Evolutionary conservation across 2,329 filamentous ascomycete species (phyloP), one percentile per base, ranked within the genome.

Genomic region (Pseudogymnoascus sp.): DNA sequence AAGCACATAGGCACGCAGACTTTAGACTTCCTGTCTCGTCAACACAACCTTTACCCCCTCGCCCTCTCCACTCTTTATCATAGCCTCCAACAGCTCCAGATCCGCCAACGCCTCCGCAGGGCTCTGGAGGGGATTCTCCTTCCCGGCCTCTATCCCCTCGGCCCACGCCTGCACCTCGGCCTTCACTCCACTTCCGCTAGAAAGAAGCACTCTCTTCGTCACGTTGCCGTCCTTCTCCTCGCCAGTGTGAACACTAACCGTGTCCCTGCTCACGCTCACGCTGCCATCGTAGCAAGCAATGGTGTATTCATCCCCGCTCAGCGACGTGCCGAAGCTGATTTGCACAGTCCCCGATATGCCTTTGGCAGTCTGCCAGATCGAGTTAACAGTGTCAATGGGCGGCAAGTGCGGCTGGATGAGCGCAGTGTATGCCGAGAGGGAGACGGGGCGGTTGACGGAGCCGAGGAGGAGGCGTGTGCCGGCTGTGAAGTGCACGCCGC

Each of bases 401-500:
- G 68, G 69, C 7, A 73, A 63, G 63, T 73, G 67, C 49, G 68
- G 61, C 59, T 69, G 67, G 1, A 72, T 63, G 12, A 71, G 67
- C 23, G 68, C 64, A 3, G 69, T 69, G 25, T 68, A 72, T 18
- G 69, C 70, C 1, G 68, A 65, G 16, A 72, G 61, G 5, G 69
- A 37, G 7, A 62, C 66, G 18, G 69, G 68, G 60, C 65, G 67
- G 21, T 65, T 67, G 31, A 62, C 61, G 28, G 66, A 76, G 16
- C 79, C 77, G 1, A 91, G 75, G 43, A 93, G 71, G 33, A 83
- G 72, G 14, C 89, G 78, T 59, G 87, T 79, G 0, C 76, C 85
- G 6, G 89, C 89, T 5, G 86, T 78, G 64, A 84, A 87, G 73
- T 93, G 90, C 25, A 93, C 88, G 45, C 90, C 89, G 12, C 84